Evolutionary conservation across 768 basidiomycete genomes (phyloP).

Genomic region (Royoungia palumana): DNA sequence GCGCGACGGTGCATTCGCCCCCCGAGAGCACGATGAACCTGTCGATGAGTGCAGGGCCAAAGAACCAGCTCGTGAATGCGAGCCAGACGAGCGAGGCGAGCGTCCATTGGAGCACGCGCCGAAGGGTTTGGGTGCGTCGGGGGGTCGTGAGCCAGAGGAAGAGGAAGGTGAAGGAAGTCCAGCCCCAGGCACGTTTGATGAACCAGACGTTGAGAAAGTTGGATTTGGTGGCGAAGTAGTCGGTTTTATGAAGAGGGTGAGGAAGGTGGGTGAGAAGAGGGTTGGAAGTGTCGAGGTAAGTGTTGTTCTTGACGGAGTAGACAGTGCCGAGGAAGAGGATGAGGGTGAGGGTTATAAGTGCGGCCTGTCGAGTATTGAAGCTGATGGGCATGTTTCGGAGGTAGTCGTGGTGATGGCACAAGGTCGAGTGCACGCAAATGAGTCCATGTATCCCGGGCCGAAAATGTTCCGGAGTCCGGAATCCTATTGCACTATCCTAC

Average conservation of each 20-base stretch:
- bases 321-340: constrained; percentile 58
- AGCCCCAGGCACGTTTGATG: constrained; percentile 89
- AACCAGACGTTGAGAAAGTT: constrained; percentile 83
- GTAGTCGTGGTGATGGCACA: too few relatives aligned
- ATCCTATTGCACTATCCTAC: too few relatives aligned
- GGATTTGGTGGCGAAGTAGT: constrained; percentile 78
- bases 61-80: constrained; percentile 82
- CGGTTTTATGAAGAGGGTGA: constrained; percentile 57
- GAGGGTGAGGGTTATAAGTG: constrained; percentile 41
- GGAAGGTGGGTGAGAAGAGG: constrained; percentile 65
- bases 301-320: constrained; percentile 59
- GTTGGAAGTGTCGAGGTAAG: constrained; percentile 85
- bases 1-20: constrained; percentile 67
- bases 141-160: constrained; percentile 58
- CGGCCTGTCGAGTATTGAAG: constrained; percentile 25
- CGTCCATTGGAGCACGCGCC: constrained; percentile 51
- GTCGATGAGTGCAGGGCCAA: constrained; percentile 74
- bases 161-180: constrained; percentile 74
- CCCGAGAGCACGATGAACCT: constrained; percentile 65
- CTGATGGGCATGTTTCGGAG: constrained; percentile 14
- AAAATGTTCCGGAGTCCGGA: too few relatives aligned
- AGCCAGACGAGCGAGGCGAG: constrained; percentile 67
- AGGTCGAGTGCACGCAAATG: too few relatives aligned
- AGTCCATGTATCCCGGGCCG: too few relatives aligned
- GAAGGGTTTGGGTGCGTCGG: constrained; percentile 35